Base-by-base conservation (phyloP, 2,329 filamentous ascomycete genomes). In the Chrysoporthe deuterocubensis region DNA sequence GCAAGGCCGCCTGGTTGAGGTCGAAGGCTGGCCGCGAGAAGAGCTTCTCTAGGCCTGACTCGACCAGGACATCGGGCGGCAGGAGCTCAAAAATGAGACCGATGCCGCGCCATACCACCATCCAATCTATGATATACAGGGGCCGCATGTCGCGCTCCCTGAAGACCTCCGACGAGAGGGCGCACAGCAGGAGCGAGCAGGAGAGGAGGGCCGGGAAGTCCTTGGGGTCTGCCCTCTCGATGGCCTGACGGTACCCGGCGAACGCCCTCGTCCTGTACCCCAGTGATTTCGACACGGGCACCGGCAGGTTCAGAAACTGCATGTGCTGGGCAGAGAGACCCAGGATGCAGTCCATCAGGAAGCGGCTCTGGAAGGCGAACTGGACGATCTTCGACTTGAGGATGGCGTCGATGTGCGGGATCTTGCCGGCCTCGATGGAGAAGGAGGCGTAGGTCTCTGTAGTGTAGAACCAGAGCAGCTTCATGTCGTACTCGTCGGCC, bases 121-220 rank as follows among this genome's bases (percentile, higher is more conserved):
- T 84, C 85, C 86, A 88, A 72, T 87, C 82, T 57, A 87, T 74
- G 42, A 87, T 81, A 71, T 83, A 86, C 2, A 87, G 78, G 1
- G 80, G 79, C 57, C 77, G 79, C 21, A 75, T 74, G 60, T 82
- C 78, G 0, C 77, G 74, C n/a, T 85, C 82, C 3, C 84, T 81
- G 72, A 88, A 87, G 64, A 77, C 77, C 65, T 85, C 79, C 5
- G 83, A 83, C 11, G 84, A 82, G 5, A 87, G 75, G 6, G 81
- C 84, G 37, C 81, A 82, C 68, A 87, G 79, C 18, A 88, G 73
- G 8, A 88, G 77, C 1, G 85, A 86, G 67, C 81, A 81, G 46
- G 81, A 81, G 48, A 87, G 74, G 11, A 88, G 75, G n/a, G 84
- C 84, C 0, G 84, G 81, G 57, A 77, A 86, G 14, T 82, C 81